Evolutionary conservation across 78 protist species (phyloP), one percentile per base, ranked within the genome.

Genomic region (Dictyostelium purpureum): DNA sequence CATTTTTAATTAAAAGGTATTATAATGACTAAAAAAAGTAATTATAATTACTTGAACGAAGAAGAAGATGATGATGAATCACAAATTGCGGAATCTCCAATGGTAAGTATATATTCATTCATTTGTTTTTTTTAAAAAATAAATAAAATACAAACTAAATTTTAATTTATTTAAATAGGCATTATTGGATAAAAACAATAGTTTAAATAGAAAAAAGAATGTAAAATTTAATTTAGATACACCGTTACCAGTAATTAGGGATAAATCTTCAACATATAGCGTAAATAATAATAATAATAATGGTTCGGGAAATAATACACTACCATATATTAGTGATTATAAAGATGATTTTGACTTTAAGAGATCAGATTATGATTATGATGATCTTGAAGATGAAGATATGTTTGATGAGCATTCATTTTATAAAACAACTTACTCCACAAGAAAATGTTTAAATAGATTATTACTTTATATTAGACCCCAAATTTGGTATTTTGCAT

Each of bases 401-500:
- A 35, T 56, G 28, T 42, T 85, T 12, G 76, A 79, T 59, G 91
- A 85, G 7, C 69, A 82, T 16, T 74, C 63, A 56, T 51, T 73
- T 12, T 73, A 37, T 42, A 73, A 85, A 26, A 59, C 54, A 19
- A 85, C 54, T 56, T 85, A 85, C 43, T 85, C 91, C 11, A 38
- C 91, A 26, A 51, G 51, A 59, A n/a, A 81, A 57, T 85, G 91
- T 71, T 11, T 85, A 14, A 45, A 38, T 59, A 19, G 91, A 73
- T 19, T 85, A 6, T 11, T 85, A 19, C 19, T 65, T 5, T 85
- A 85, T 45, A 18, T 85, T 6, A 35, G 75, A 51, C 90, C 91
- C 40, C 91, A 85, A 33, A 71, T 85, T 45, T 85, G 82, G 81
- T 85, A 73, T 33, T 85, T 35, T n/a, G 65, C 73, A 43, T 85